These are phyloP conservation scores for Apiospora kogelbergensis DNA, from an alignment of 2,329 filamentous ascomycete species.

Conservation along the genomic window DNA sequence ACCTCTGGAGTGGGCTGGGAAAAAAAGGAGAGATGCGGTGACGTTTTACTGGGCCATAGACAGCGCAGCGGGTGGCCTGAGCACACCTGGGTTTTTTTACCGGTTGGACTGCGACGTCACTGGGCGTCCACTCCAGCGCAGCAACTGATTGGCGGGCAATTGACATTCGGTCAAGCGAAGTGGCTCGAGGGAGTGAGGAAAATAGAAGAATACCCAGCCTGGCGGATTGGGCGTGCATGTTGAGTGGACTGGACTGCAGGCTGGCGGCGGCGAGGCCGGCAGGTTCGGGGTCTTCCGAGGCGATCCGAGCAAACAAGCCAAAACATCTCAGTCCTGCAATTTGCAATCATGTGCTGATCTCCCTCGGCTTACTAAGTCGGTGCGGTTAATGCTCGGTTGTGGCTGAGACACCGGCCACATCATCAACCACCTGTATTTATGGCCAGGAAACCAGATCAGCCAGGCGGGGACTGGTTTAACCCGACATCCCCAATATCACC, in stretches of 20 bases:
- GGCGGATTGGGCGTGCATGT: not conserved
- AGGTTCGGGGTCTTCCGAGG: not conserved
- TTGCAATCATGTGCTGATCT: constrained; percentile 1
- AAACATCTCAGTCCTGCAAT: not conserved
- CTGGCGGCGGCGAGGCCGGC: not conserved
- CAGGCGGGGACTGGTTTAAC: not conserved
- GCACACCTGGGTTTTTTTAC: not conserved
- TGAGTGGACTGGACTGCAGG: not conserved
- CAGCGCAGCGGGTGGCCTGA: not conserved
- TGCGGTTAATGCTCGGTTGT: constrained; percentile 7
- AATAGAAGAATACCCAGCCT: not conserved
- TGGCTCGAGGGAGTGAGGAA: not conserved
- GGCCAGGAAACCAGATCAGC: not conserved
- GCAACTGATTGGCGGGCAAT: not conserved
- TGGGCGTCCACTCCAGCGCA: not conserved
- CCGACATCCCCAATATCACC: constrained; percentile 3
- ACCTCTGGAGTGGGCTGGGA: too few relatives aligned
- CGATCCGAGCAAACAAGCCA: not conserved
- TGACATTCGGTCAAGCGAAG: not conserved
- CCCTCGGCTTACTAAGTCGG: not conserved
- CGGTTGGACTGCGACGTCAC: not conserved
- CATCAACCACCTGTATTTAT: not conserved
- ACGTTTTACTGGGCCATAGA: not conserved
- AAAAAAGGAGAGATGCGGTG: not conserved
- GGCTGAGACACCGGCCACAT: constrained; percentile 7